phyloP scores from a whole-genome alignment of 352 stramenopile genomes.

The Blastocystis sp. region DNA sequence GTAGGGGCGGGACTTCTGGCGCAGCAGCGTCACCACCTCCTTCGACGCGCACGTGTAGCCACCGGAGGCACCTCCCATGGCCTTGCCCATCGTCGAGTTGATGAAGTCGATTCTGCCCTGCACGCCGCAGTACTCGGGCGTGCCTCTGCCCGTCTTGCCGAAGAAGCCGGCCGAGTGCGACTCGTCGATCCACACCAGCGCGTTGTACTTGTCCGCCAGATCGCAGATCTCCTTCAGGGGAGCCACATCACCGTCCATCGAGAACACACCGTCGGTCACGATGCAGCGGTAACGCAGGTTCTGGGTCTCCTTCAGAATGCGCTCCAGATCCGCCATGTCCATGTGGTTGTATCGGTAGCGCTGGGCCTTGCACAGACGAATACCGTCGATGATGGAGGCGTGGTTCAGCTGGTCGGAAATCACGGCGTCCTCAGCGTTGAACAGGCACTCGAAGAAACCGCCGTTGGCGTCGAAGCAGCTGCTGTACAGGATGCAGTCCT shows the following conservation, averaged over 20 bases:
- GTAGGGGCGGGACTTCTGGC: conserved; percentile 85
- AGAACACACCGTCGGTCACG: conserved; percentile 88
- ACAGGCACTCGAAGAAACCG: conserved; percentile 83
- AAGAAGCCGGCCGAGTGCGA: conserved; percentile 89
- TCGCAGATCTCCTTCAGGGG: conserved; percentile 83
- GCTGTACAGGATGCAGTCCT: conserved; percentile 88
- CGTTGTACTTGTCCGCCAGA: conserved; percentile 85
- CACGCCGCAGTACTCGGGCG: conserved; percentile 85
- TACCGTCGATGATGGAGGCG: conserved; percentile 86
- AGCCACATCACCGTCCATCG: conserved; percentile 88
- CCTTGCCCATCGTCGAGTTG: conserved; percentile 89
- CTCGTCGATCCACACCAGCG: conserved; percentile 87
- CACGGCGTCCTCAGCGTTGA: conserved; percentile 84
- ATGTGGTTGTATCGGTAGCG: conserved; percentile 87
- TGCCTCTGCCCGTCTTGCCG: conserved; percentile 83
- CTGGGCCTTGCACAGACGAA: conserved; percentile 87
- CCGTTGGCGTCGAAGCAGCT: conserved; percentile 90
- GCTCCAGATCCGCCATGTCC: conserved; percentile 84
- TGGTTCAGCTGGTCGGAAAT: conserved; percentile 74
- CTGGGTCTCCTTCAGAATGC: conserved; percentile 82
- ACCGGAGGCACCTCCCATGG: conserved; percentile 84
- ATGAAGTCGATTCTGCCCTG: conserved; percentile 85
- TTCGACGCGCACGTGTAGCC: conserved; percentile 78
- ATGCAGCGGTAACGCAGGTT: conserved; percentile 84
- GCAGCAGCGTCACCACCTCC: conserved; percentile 85